Percentiles rank a stretch among this genome's conserved stretches.
Conservation (phyloP, 139 green algal genomes). For the Micromonas pusilla region DNA sequence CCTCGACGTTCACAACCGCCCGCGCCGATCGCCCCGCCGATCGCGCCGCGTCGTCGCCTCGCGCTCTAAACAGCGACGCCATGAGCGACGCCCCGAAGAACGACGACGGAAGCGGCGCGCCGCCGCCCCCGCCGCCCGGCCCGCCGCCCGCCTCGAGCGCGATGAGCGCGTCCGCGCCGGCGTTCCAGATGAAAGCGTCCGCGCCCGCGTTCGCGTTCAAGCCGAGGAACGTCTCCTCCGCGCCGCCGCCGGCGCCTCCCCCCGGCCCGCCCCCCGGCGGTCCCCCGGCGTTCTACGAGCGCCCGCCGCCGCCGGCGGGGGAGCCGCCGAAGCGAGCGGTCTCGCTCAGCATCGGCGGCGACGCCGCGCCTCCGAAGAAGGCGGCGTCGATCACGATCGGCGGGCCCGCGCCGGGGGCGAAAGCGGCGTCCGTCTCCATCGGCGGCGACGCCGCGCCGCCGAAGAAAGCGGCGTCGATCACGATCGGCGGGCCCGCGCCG, state of each 20-base stretch:
- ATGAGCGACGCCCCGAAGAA: background rate
- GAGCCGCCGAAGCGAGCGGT: background rate
- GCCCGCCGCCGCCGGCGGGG: background rate
- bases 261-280: background rate
- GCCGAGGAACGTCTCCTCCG: background rate
- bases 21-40: no score
- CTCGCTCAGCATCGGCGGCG: background rate
- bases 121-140: no score
- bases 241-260: background rate
- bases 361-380: constrained; percentile 4
- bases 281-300: background rate
- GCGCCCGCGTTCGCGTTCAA: background rate
- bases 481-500: constrained; percentile 1
- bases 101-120: background rate
- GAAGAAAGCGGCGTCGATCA: background rate
- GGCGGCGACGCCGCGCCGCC: background rate
- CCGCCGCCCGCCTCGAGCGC: no score
- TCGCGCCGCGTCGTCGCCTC: no score
- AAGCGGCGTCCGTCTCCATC: background rate
- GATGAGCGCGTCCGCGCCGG: background rate
- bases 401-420: background rate
- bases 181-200: constrained; percentile 5
- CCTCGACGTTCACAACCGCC: no score
- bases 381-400: background rate
- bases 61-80: no score